phyloP scores from a whole-genome alignment of 257 asterid genomes.

The Prunella vulgaris region DNA sequence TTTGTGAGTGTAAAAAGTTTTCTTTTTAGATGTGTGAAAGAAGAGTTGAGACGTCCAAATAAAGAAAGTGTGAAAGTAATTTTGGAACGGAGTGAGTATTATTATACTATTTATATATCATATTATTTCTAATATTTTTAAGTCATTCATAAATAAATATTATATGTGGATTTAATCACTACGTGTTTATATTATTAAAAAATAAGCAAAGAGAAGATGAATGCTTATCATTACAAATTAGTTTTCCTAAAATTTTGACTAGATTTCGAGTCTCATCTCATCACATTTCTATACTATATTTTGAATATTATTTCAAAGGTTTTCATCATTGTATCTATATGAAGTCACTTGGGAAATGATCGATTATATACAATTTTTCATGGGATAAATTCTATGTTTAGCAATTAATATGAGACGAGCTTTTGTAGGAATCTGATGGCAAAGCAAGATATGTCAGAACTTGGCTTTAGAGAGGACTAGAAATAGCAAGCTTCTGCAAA shows the following conservation, averaged over 20 bases:
- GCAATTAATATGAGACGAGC: neutral
- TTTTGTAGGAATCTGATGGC: slow-evolving; percentile 95
- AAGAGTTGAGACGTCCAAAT: too few species aligned
- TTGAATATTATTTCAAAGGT: neutral
- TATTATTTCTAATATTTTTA: too few species aligned
- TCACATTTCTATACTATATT: neutral
- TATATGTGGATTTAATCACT: too few species aligned
- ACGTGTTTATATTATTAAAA: too few species aligned
- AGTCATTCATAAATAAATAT: too few species aligned
- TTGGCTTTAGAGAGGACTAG: slow-evolving; percentile 56
- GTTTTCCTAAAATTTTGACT: neutral
- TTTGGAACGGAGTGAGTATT: too few species aligned
- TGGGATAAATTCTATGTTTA: neutral
- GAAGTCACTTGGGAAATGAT: neutral
- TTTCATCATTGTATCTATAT: neutral
- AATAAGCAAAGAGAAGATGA: neutral
- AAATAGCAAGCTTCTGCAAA: slow-evolving; percentile 32
- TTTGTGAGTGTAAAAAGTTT: too few species aligned
- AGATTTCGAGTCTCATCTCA: neutral
- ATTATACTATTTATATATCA: too few species aligned
- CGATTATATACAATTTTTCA: neutral
- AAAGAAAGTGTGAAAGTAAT: too few species aligned
- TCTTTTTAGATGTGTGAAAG: too few species aligned
- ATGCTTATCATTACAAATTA: neutral
- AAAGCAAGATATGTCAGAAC: slow-evolving; percentile 87